Evolutionary conservation across 306 rosid species (phyloP), one percentile per base, ranked within the genome.

Genomic region (Heteromeles arbutifolia): DNA sequence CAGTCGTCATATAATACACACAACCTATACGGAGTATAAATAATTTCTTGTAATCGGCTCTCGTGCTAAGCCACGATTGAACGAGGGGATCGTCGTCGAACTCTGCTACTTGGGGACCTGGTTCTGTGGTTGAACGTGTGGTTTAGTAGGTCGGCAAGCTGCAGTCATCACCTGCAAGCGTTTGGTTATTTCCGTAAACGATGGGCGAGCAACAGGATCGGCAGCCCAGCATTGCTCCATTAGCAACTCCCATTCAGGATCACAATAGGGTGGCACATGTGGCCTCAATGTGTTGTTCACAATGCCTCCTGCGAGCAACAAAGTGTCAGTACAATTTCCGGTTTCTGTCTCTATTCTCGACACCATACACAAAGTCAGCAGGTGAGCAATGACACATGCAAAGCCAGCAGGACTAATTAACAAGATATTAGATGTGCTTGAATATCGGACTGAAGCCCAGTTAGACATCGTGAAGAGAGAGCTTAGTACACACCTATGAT

Each of bases 171-270:
- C 84, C 39, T 93, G 91, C 84, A 93, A 75, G 21, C 90, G 89
- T 74, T 86, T 77, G 18, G 98, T 91, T 6, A 93, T 93, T 76
- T 93, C 95, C 0, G 98, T 85, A 83, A 93, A 93, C 53, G 95
- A 86, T 66, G 98, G 98, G 52, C 98, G 88, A 61, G 22, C 89
- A 50, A 80, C 57, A 59, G 97, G 98, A 76, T 93, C 88, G 2
- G 97, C 91, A 10, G 96, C 88, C 98, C 98, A 93, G 72, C 98
- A 93, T 70, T 89, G 86, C 78, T 93, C 98, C 98, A 93, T 93
- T 64, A 93, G 83, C 82, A 89, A 76, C 74, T 84, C 86, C 98
- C 98, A 93, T 77, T 90, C 97, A 3, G 82, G 6, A 74, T 93
- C 97, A 39, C 98, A 93, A 21, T 64, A 72, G 69, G 70, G 62